Evolutionary conservation across 2,329 filamentous ascomycete genomes (phyloP).

Genomic region (Scedosporium boydii): DNA sequence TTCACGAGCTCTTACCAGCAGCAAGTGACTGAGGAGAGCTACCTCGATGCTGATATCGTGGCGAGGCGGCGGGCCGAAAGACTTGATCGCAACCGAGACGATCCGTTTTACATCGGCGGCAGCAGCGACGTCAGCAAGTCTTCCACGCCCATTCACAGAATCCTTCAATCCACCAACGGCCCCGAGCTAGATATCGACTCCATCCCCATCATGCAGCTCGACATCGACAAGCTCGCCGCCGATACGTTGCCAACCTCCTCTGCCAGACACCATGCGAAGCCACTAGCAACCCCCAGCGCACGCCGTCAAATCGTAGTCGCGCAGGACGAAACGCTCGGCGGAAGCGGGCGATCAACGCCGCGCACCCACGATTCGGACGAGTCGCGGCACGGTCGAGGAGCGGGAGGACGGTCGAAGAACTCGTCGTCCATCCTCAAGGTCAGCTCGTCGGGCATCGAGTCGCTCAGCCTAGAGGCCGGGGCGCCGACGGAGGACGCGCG

Average conservation of each 20-base stretch:
- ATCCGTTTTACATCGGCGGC: constrained; percentile 81
- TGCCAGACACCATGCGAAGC: constrained; percentile 8
- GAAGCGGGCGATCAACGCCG: constrained; percentile 37
- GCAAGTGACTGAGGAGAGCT: constrained; percentile 51
- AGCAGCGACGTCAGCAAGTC: constrained; percentile 42
- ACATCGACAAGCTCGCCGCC: constrained; percentile 40
- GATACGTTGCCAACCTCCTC: constrained; percentile 17
- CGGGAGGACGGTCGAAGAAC: constrained; percentile 30
- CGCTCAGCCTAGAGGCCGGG: constrained; percentile 51
- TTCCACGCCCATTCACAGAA: constrained; percentile 71
- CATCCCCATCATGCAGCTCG: constrained; percentile 91
- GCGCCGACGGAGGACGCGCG: constrained; percentile 43
- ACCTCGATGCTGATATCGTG: constrained; percentile 63
- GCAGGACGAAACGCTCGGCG: constrained; percentile 62
- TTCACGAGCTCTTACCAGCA: constrained; percentile 48
- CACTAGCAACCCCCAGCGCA: constrained; percentile 27
- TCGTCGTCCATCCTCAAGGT: constrained; percentile 56
- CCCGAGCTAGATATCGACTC: constrained; percentile 82
- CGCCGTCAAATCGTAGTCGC: constrained; percentile 58
- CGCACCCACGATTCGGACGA: constrained; percentile 46
- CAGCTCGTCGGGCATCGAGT: constrained; percentile 72
- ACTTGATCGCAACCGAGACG: constrained; percentile 74
- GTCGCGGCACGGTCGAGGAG: constrained; percentile 30
- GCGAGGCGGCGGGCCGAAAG: constrained; percentile 69
- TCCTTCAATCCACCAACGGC: constrained; percentile 62